Evolutionary conservation across 768 basidiomycete species (phyloP), one percentile per base, ranked within the genome.

Genomic region (Cyclocybe aegerita): DNA sequence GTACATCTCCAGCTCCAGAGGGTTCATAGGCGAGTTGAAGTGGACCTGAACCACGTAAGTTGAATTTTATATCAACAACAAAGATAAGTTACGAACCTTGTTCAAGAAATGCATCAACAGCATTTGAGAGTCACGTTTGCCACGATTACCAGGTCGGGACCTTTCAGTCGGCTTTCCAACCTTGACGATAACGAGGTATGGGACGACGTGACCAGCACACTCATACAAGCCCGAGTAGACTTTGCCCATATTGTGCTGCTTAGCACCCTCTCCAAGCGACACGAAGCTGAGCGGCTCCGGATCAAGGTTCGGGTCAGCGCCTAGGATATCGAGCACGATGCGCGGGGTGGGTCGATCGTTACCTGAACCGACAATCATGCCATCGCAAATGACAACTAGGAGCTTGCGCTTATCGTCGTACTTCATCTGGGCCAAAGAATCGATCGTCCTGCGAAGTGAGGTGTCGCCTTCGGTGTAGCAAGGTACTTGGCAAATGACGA

Each of bases 341-440:
- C 93, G 86, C 1, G 96, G 96, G 0, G 96, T 99, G 4, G 95
- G 91, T 16, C 92, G 82, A 70, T 98, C 94, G 68, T 98, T 98
- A 4, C 96, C 95, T 2, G 90, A 90, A 60, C 96, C 96, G 53
- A 98, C 91, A 56, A 98, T 97, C 81, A 93, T 99, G 59, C 96
- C 96, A 67, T 99, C 96, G 63, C 96, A 98, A 60, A 98, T 87
- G 72, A 98, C 75, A 54, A 96, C 79, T 29, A 98, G 75, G 7
- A 98, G 75, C 70, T 98, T 98, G 35, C 96, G 89, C 71, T 98
- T 99, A 75, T 99, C 96, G 62, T 99, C 96, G 61, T 98, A 99
- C 69, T 92, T 95, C 70, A 96, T 77, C 65, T 89, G 83, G 1
- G 96, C 93, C 50, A 99, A 74, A 4, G 94, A 96, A 65, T 98